A percentile compares a stretch with the other conserved stretches of the same genome.
These are phyloP conservation scores for Kwoniella sp. DNA, from an alignment of 768 basidiomycete genomes.

Conservation along the genomic window DNA sequence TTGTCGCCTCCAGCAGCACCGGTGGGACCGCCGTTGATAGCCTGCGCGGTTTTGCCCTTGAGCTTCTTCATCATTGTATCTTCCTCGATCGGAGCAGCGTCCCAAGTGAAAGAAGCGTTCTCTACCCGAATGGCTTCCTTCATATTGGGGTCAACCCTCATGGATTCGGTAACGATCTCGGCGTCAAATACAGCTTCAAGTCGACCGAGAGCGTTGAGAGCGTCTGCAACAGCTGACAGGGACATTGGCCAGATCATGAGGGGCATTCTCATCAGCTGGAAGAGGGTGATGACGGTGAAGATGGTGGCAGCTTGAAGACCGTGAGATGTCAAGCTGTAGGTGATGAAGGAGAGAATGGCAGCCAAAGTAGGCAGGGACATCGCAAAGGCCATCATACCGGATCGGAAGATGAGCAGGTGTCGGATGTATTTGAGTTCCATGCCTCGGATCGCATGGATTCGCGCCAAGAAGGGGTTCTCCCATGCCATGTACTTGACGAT, in stretches of 20 bases:
- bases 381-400: conserved; percentile 62
- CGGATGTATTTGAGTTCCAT: conserved; percentile 65
- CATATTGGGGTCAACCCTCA: conserved; percentile 57
- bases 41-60: conserved; percentile 25
- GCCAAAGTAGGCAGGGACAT: conserved; percentile 69
- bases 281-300: conserved; percentile 79
- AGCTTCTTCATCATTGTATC: conserved; percentile 43
- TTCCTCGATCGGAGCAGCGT: conserved; percentile 56
- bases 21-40: conserved; percentile 9
- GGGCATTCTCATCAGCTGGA: conserved; percentile 75
- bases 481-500: conserved; percentile 90
- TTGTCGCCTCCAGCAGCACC: background rate
- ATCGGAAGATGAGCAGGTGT: conserved; percentile 57
- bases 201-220: conserved; percentile 70
- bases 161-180: conserved; percentile 64
- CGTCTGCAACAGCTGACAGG: conserved; percentile 75
- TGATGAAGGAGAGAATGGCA: conserved; percentile 64
- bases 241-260: conserved; percentile 62
- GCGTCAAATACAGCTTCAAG: conserved; percentile 78
- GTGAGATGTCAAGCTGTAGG: conserved; percentile 59
- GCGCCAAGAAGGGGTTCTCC: conserved; percentile 73
- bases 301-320: conserved; percentile 58
- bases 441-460: conserved; percentile 65
- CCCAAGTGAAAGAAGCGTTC: conserved; percentile 79
- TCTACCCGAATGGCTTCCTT: conserved; percentile 65